Conservation (phyloP, 164 flowering plant species). For the Santalum album region DNA sequence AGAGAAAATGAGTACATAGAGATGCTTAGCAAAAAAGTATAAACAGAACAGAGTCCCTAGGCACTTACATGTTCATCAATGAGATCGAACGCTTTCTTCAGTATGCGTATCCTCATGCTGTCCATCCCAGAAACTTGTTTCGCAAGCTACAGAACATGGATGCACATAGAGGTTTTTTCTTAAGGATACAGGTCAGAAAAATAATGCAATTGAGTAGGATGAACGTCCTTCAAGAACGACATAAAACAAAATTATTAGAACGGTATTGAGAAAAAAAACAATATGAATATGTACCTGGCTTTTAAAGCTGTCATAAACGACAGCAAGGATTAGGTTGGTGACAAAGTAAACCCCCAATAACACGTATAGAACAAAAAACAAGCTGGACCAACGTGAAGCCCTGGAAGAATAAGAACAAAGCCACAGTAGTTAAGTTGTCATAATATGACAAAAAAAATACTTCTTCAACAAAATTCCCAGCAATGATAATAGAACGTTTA, state of each 20-base stretch:
- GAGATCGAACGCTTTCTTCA: constrained; percentile 71
- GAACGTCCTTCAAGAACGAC: too few relatives aligned
- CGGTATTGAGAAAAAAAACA: background rate
- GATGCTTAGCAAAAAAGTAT: too few relatives aligned
- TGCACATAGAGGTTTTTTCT: background rate
- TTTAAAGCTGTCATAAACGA: constrained; percentile 93
- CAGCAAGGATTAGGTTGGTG: constrained; percentile 89
- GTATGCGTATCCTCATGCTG: constrained; percentile 34
- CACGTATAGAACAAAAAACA: constrained; percentile 73
- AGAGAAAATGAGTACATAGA: too few relatives aligned
- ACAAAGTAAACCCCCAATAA: constrained; percentile 91
- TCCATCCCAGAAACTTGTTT: constrained; percentile 79
- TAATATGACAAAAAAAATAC: too few relatives aligned
- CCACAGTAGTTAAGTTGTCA: too few relatives aligned
- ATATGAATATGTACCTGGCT: constrained; percentile 42
- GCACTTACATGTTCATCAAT: constrained; percentile 61
- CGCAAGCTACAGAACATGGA: constrained; percentile 49
- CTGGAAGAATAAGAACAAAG: constrained; percentile 23
- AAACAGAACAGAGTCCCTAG: background rate
- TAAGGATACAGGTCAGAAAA: background rate
- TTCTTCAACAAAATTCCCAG: too few relatives aligned
- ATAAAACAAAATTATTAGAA: too few relatives aligned
- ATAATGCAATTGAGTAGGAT: background rate
- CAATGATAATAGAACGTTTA: too few relatives aligned
- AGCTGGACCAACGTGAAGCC: constrained; percentile 74